Percentiles rank a stretch among this genome's conserved stretches.
Conservation (phyloP, 495 filamentous ascomycete species). For the Hyaloscypha bicolor region DNA sequence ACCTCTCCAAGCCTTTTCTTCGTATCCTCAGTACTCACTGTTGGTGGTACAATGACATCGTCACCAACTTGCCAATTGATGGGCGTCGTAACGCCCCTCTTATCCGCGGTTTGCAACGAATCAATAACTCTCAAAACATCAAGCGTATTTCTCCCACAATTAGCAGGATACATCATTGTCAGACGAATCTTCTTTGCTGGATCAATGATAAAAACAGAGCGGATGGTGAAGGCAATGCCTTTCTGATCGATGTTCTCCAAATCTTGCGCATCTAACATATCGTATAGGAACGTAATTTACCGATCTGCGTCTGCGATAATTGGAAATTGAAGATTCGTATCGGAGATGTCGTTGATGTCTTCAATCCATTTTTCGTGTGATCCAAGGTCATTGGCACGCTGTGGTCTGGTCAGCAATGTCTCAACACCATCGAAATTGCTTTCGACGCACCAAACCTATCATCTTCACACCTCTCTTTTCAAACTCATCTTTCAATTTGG, state of each 20-base stretch:
- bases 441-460: too few species aligned
- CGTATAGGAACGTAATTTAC: conserved; percentile 17
- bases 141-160: conserved; percentile 16
- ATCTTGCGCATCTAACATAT: conserved; percentile 21
- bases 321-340: conserved; percentile 15
- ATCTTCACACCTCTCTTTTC: conserved; percentile 19
- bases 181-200: conserved; percentile 23
- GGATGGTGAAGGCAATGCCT: conserved; percentile 23
- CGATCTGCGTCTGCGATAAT: conserved; percentile 20
- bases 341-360: conserved; percentile 22
- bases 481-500: conserved; percentile 23
- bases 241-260: conserved; percentile 23
- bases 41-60: conserved; percentile 26
- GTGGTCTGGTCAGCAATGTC: background rate
- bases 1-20: conserved; percentile 23
- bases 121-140: conserved; percentile 24
- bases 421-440: too few species aligned
- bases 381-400: conserved; percentile 22
- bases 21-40: conserved; percentile 18
- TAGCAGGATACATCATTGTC: conserved; percentile 24
- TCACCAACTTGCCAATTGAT: conserved; percentile 24
- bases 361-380: conserved; percentile 24
- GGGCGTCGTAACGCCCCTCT: conserved; percentile 20
- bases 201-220: conserved; percentile 24
- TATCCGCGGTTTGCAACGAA: conserved; percentile 21